Evolutionary conservation across 805 yeast species (phyloP).

Genomic region (Schwanniomyces vanrijiae): DNA sequence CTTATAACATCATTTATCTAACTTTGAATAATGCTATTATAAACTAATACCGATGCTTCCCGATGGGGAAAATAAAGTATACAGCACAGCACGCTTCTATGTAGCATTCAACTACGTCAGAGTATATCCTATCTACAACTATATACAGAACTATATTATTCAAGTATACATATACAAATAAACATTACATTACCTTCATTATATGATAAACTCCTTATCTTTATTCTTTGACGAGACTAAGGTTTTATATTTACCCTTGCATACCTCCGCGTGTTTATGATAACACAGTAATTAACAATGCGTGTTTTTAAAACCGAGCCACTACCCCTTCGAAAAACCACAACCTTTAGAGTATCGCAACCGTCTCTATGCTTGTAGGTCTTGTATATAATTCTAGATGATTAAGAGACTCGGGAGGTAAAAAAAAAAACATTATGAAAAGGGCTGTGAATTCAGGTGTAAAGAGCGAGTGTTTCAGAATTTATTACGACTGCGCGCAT

Average conservation of each 20-base stretch:
- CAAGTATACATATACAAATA: too few relatives aligned
- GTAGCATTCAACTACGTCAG: too few relatives aligned
- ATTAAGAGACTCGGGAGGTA: not conserved
- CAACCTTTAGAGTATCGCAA: not conserved
- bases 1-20: too few relatives aligned
- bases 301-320: not conserved
- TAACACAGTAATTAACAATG: not conserved
- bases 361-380: not conserved
- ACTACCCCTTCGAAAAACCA: not conserved
- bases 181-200: not conserved
- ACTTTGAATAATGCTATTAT: too few relatives aligned
- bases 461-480: not conserved
- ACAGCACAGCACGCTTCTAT: too few relatives aligned
- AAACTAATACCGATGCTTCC: too few relatives aligned
- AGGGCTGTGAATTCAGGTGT: not conserved
- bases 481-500: not conserved
- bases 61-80: too few relatives aligned
- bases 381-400: not conserved
- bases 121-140: too few relatives aligned
- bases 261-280: not conserved
- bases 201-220: not conserved
- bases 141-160: too few relatives aligned
- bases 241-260: not conserved
- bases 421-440: not conserved
- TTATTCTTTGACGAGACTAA: not conserved